Base-by-base conservation (phyloP, 306 rosid genomes). In the Ziziphus jujuba region DNA sequence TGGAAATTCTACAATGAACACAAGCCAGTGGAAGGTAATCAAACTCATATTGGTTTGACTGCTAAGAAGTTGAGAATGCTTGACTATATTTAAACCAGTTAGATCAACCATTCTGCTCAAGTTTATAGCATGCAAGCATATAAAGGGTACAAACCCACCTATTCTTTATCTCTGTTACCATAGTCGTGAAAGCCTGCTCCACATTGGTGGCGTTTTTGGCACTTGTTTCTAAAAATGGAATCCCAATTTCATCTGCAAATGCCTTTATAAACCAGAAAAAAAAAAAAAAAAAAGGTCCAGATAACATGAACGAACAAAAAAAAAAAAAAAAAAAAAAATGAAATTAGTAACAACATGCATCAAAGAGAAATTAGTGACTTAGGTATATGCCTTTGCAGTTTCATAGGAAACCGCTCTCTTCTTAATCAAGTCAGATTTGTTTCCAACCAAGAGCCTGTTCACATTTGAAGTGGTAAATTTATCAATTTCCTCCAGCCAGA, bases 211-310 rank as follows among this genome's bases (percentile, higher is more conserved):
- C 78, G 68, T 63, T 85, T 67, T 88, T 88, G 64, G 91, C 95
- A 83, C 95, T 88, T 58, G 95, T 88, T 81, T 88, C 95, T 91
- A 88, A 77, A 77, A 88, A 88, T 2, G 95, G 95, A 62, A 88
- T 85, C 34, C 91, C 91, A 67, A 88, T 84, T 78, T 88, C 91
- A 75, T 88, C 91, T 0, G 95, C 95, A 83, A 88, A 88, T 64
- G 95, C 95, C 95, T 88, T 23, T 16, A n/a, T 9, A 52, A 76
- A 43, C 31, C 53, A 10, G 65, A 0, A 38, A 9, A 57, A 59
- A 56, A 7, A 64, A 25, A 31, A 55, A 33, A 13, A 28, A 64
- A 51, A 23, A 51, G 33, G 33, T 28, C 22, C 21, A 38, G 22
- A 5, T 10, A 2, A 14, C n/a, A 33, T 54, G 19, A 63, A 40